Evolutionary conservation across 164 flowering plant species (phyloP), one percentile per base, ranked within the genome.

Genomic region (Santalum album): DNA sequence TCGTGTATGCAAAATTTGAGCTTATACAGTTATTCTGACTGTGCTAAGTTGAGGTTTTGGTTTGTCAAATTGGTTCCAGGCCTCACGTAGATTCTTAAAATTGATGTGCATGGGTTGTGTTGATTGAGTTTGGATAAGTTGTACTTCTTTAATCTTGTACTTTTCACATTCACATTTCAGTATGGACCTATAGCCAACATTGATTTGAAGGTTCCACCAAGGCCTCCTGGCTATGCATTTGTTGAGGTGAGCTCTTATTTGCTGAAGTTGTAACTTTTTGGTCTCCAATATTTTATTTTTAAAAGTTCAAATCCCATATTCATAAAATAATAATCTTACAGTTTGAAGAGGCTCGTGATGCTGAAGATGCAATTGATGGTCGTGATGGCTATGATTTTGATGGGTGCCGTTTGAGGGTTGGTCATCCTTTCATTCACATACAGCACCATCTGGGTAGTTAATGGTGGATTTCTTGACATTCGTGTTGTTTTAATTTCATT

Each of bases 361-460:
- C 99, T 71, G 96, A 89, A 62, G 96, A 89, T 79, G 99, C 97
- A 24, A 84, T 90, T 34, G 79, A 81, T 52, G 97, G 97, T 38
- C 97, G 99, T 65, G 99, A 94, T 81, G 99, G 99, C 47, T 94
- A 85, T 76, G 84, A 79, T 60, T 94, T 87, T 74, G 95, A 77
- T 78, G 99, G 97, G 23, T 76, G 82, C 62, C 84, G 95, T 11
- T 55, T 94, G 43, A 72, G 97, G 83, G 99, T 94, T 16, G 29
- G 80, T 70, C 20, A 10, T 44, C 7, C n/a, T n/a, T n/a, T n/a
- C n/a, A n/a, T 27, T 11, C 2, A 7, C 14, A 10, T 24, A 45
- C 2, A 4, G 11, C 26, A 29, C 12, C 21, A 35, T 10, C n/a
- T n/a, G n/a, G n/a, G n/a, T n/a, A n/a, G n/a, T n/a, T n/a, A n/a